A percentile compares a stretch with the other conserved stretches of the same genome.
phyloP scores from a whole-genome alignment of 2,329 filamentous ascomycete species.

The Penicillium olsonii region DNA sequence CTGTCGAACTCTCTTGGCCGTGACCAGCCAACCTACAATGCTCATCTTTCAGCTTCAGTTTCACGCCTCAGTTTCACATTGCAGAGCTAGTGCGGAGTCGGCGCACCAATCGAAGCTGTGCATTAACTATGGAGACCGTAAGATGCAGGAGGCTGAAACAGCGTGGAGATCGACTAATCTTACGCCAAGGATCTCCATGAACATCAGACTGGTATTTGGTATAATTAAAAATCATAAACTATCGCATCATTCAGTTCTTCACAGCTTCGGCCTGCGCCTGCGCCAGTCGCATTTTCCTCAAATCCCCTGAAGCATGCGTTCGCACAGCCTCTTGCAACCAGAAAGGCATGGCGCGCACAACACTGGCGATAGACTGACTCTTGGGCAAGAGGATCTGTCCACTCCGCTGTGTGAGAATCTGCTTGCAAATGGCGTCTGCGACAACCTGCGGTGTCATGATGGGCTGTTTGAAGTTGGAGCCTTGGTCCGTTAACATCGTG shows the following conservation, averaged over 20 bases:
- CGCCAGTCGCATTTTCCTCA: slow-evolving; percentile 26
- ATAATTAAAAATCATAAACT: neutral
- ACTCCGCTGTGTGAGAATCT: slow-evolving; percentile 52
- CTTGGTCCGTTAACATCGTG: slow-evolving; percentile 36
- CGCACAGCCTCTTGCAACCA: slow-evolving; percentile 51
- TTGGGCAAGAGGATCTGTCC: slow-evolving; percentile 52
- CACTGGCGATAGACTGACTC: slow-evolving; percentile 28
- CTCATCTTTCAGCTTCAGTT: no score
- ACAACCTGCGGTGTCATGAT: slow-evolving; percentile 43
- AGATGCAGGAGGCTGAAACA: no score
- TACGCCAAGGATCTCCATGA: neutral
- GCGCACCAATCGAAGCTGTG: no score
- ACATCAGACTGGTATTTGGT: neutral
- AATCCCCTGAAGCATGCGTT: slow-evolving; percentile 23
- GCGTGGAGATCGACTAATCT: no score
- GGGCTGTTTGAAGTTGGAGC: slow-evolving; percentile 34
- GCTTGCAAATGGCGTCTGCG: slow-evolving; percentile 51
- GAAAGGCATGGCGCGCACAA: slow-evolving; percentile 39
- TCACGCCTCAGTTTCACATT: no score
- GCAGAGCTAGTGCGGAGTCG: no score
- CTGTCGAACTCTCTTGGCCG: no score
- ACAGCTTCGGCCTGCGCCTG: slow-evolving; percentile 16
- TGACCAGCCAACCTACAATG: no score
- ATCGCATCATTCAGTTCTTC: neutral
- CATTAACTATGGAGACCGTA: no score